phyloP scores from a whole-genome alignment of 2,329 filamentous ascomycete species.

The Aspergillus sp. region DNA sequence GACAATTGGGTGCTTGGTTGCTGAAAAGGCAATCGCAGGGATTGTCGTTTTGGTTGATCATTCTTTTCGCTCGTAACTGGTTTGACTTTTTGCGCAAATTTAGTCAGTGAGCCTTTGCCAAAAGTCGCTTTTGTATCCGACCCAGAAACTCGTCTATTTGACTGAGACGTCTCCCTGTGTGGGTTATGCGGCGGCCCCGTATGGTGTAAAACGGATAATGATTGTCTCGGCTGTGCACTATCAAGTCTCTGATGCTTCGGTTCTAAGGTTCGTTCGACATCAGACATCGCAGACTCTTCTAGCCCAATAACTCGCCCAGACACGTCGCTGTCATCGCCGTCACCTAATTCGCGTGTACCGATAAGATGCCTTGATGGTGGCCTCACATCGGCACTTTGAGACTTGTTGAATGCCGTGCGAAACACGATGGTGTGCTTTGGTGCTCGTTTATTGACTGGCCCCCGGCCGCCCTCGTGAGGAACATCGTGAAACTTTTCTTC shows the following conservation, averaged over 20 bases:
- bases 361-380: slow-evolving; percentile 16
- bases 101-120: slow-evolving; percentile 31
- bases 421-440: slow-evolving; percentile 49
- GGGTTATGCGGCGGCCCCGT: neutral
- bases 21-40: slow-evolving; percentile 19
- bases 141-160: slow-evolving; percentile 15
- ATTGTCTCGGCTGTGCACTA: slow-evolving; percentile 10
- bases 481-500: slow-evolving; percentile 51
- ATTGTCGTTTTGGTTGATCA: slow-evolving; percentile 21
- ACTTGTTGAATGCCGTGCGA: slow-evolving; percentile 44
- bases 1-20: slow-evolving; percentile 7
- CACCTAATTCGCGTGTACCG: neutral
- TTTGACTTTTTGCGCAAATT: slow-evolving; percentile 37
- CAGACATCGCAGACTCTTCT: neutral
- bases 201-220: slow-evolving; percentile 15
- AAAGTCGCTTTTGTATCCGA: slow-evolving; percentile 22
- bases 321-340: neutral
- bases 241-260: slow-evolving; percentile 1
- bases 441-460: slow-evolving; percentile 32
- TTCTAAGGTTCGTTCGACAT: neutral
- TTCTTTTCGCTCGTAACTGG: slow-evolving; percentile 26
- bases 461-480: slow-evolving; percentile 37
- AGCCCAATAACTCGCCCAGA: neutral
- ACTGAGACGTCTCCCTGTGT: neutral
- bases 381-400: slow-evolving; percentile 37